These are phyloP conservation scores for Manihot esculenta DNA, from an alignment of 441 rosid genomes.

Conservation along the genomic window DNA sequence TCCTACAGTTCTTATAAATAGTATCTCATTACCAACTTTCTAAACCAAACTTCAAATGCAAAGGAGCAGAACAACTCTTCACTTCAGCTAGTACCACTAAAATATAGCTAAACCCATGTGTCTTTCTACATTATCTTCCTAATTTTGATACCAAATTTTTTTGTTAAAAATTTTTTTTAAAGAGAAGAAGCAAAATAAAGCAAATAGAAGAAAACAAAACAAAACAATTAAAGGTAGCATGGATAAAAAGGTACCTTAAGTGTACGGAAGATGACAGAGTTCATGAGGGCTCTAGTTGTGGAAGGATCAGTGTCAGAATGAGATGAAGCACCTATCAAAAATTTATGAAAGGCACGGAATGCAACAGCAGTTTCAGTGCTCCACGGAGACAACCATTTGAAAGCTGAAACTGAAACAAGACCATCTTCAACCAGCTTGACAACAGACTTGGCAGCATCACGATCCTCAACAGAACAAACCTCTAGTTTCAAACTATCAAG, in stretches of 20 bases:
- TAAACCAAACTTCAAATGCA: background rate
- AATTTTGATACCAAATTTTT: background rate
- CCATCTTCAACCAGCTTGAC: constrained; percentile 63
- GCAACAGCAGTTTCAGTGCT: constrained; percentile 93
- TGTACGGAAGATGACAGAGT: constrained; percentile 52
- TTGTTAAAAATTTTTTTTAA: background rate
- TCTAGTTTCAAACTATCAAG: constrained; percentile 40
- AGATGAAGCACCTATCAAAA: constrained; percentile 68
- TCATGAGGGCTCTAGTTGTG: constrained; percentile 50
- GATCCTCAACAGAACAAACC: constrained; percentile 26
- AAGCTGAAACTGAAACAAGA: constrained; percentile 71
- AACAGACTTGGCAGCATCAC: constrained; percentile 35
- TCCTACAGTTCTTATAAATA: background rate
- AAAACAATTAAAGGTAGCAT: background rate
- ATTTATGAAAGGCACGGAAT: constrained; percentile 79
- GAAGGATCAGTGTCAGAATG: constrained; percentile 65
- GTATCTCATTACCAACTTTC: background rate
- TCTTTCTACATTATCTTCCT: background rate
- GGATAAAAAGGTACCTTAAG: constrained; percentile 53
- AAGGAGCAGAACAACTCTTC: background rate
- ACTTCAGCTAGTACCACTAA: background rate
- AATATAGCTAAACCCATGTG: background rate
- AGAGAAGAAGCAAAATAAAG: background rate
- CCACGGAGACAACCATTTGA: constrained; percentile 92
- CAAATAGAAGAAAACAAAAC: background rate